Evolutionary conservation across 345 rosid species (phyloP).

Genomic region (Salix brachista): DNA sequence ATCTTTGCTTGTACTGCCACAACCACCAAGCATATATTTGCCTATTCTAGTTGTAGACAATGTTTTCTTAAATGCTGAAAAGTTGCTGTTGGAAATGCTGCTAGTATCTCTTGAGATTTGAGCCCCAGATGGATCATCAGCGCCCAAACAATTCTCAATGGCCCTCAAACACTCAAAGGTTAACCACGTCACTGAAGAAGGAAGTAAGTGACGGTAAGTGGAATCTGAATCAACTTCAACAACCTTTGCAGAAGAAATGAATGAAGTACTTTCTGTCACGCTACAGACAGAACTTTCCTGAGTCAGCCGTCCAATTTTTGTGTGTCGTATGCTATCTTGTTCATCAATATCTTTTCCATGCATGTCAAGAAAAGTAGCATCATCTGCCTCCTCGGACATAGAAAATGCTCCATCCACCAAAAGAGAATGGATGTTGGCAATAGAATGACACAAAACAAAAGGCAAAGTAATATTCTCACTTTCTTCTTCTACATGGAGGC

Average conservation of each 20-base stretch:
- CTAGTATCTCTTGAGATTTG: conserved; percentile 32
- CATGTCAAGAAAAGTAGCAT: conserved; percentile 22
- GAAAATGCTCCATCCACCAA: conserved; percentile 78
- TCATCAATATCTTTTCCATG: conserved; percentile 41
- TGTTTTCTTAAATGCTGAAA: conserved; percentile 52
- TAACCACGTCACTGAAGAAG: conserved; percentile 55
- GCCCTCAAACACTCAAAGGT: conserved; percentile 68
- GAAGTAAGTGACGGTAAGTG: conserved; percentile 36
- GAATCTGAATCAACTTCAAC: conserved; percentile 35
- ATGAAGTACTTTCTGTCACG: conserved; percentile 41
- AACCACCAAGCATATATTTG: conserved; percentile 47
- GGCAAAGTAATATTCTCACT: conserved; percentile 49
- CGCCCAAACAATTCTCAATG: conserved; percentile 62
- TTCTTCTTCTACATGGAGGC: conserved; percentile 67
- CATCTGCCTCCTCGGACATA: conserved; percentile 37
- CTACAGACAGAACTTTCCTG: conserved; percentile 67
- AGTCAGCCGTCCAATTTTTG: conserved; percentile 82
- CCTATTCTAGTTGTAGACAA: conserved; percentile 51
- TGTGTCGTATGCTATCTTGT: conserved; percentile 56
- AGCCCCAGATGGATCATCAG: conserved; percentile 42
- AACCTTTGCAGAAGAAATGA: conserved; percentile 31
- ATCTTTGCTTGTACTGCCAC: conserved; percentile 48
- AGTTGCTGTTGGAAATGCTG: conserved; percentile 37
- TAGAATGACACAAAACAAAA: conserved; percentile 57
- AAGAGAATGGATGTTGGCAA: conserved; percentile 65